These are phyloP conservation scores for Nicotiana paniculata DNA, from an alignment of 257 asterid genomes.

Conservation along the genomic window DNA sequence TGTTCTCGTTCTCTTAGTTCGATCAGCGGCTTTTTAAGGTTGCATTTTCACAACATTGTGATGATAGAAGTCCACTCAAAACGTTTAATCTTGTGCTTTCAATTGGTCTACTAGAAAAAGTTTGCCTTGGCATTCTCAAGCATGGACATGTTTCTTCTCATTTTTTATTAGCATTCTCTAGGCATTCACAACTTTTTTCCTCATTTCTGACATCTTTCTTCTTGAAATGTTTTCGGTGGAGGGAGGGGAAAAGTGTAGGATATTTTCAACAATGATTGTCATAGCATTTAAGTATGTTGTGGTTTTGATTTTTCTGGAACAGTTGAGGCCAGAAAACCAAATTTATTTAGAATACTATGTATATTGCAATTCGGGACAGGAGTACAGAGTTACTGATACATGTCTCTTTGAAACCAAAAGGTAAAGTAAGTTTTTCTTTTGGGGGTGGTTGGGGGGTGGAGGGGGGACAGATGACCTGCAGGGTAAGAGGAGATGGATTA, in stretches of 20 bases:
- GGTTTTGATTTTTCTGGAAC: background rate
- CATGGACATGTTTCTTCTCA: background rate
- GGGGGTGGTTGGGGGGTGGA: background rate
- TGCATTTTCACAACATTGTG: background rate
- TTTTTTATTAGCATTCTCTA: background rate
- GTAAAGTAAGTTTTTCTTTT: background rate
- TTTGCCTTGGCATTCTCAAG: background rate
- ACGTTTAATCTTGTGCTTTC: background rate
- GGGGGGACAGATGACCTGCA: background rate
- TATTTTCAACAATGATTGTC: background rate
- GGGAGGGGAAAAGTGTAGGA: background rate
- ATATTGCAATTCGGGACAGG: background rate
- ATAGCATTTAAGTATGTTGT: background rate
- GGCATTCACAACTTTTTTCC: background rate
- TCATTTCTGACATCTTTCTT: background rate
- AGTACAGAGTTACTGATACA: background rate
- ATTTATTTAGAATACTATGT: background rate
- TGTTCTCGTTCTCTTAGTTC: background rate
- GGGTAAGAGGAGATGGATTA: background rate
- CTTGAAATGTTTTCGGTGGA: background rate
- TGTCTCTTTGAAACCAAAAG: background rate
- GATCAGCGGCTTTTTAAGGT: background rate
- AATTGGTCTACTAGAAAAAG: background rate
- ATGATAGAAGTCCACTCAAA: background rate
- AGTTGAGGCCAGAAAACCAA: background rate